Conservation (phyloP, 257 asterid species). For the Penstemon davidsonii region DNA sequence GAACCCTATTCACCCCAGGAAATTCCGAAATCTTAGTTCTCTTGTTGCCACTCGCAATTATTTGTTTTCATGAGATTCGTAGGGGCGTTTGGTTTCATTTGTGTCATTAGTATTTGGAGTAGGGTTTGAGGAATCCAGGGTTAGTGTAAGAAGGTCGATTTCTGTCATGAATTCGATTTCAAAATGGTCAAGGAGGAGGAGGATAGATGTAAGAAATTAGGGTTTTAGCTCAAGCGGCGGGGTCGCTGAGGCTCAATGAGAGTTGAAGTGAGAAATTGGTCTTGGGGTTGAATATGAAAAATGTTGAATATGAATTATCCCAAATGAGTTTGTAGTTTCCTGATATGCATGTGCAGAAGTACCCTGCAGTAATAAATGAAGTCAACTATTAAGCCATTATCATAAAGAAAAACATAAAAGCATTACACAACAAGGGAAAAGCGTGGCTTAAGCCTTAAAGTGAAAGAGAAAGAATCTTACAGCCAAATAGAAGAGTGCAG, state of each 20-base stretch:
- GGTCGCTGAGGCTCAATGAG: no score
- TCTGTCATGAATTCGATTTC: constrained; percentile 41
- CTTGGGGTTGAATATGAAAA: constrained; percentile 38
- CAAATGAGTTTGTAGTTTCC: constrained; percentile 94
- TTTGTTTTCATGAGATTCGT: constrained; percentile 45
- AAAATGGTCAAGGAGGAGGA: constrained; percentile 25
- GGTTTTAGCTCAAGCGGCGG: no score
- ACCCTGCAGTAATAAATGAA: constrained; percentile 57
- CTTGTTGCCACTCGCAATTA: background rate
- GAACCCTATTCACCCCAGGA: constrained; percentile 39
- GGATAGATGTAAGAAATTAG: background rate
- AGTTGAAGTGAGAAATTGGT: no score
- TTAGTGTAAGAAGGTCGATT: constrained; percentile 60
- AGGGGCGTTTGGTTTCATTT: constrained; percentile 4
- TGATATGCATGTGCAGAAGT: constrained; percentile 76
- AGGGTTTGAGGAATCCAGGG: constrained; percentile 55
- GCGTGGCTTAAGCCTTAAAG: background rate
- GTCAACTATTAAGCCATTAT: constrained; percentile 2
- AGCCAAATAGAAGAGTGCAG: constrained; percentile 7
- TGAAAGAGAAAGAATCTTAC: background rate
- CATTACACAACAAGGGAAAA: constrained; percentile 37
- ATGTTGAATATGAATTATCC: constrained; percentile 92
- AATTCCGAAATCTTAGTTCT: constrained; percentile 36
- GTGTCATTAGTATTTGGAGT: constrained; percentile 31
- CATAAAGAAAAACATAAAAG: constrained; percentile 17